A percentile compares a stretch with the other conserved stretches of the same genome.
Evolutionary conservation across 2,329 filamentous ascomycete species (phyloP).

Genomic region (Fusarium agapanthi): DNA sequence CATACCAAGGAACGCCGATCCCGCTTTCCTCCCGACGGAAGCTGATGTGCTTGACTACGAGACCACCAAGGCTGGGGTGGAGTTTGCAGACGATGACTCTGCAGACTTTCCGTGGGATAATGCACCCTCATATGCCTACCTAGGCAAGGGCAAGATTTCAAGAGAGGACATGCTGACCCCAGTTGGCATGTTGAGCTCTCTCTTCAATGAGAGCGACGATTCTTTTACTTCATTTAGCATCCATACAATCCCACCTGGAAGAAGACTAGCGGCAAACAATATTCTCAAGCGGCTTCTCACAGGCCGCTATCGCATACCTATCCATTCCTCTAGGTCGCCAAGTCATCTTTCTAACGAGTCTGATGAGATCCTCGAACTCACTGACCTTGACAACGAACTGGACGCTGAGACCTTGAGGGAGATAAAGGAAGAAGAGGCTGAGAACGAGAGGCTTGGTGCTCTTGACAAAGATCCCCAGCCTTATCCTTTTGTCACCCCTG

Average conservation of each 20-base stretch:
- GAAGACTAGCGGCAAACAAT: slow-evolving; percentile 53
- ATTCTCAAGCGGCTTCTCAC: slow-evolving; percentile 53
- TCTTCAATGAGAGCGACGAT: slow-evolving; percentile 30
- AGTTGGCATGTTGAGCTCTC: slow-evolving; percentile 31
- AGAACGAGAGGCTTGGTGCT: slow-evolving; percentile 10
- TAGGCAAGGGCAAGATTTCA: slow-evolving; percentile 48
- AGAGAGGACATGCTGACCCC: slow-evolving; percentile 36
- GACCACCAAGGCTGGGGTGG: neutral
- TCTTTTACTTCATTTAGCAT: slow-evolving; percentile 42
- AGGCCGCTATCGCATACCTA: slow-evolving; percentile 36
- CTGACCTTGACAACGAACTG: slow-evolving; percentile 39
- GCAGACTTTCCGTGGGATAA: slow-evolving; percentile 35
- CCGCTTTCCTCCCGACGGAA: slow-evolving; percentile 39
- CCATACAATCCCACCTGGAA: slow-evolving; percentile 51
- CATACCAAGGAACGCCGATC: slow-evolving; percentile 19
- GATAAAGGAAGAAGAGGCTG: slow-evolving; percentile 57
- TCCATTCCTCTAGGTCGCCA: slow-evolving; percentile 14
- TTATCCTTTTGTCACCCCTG: slow-evolving; percentile 47
- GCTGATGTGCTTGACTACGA: slow-evolving; percentile 27
- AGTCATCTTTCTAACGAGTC: slow-evolving; percentile 8
- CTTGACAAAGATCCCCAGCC: neutral
- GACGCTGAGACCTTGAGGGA: slow-evolving; percentile 69
- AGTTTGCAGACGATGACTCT: neutral
- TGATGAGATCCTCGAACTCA: slow-evolving; percentile 16
- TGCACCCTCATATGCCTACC: slow-evolving; percentile 43